Evolutionary conservation across 1,284 basidiomycete species (phyloP).

Genomic region (Ganoderma resinaceum): DNA sequence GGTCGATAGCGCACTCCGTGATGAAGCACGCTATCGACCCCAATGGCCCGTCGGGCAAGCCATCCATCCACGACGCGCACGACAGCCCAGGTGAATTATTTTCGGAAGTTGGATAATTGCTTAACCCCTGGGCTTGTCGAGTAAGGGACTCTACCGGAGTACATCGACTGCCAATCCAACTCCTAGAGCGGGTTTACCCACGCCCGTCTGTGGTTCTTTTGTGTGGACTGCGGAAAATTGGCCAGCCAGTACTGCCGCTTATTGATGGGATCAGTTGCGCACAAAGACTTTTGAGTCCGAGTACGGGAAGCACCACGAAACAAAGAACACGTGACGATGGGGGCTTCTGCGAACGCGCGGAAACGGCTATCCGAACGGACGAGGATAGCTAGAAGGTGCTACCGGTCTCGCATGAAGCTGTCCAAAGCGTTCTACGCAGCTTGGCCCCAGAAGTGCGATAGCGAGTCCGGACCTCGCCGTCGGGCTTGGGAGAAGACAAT

Average conservation of each 20-base stretch:
- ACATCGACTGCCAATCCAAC: background rate
- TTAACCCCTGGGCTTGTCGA: too few species aligned
- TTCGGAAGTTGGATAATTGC: background rate
- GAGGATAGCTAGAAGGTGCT: background rate
- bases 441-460: background rate
- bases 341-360: background rate
- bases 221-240: background rate
- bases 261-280: background rate
- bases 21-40: too few species aligned
- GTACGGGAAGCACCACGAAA: background rate
- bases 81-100: background rate
- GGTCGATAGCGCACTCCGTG: too few species aligned
- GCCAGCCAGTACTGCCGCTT: background rate
- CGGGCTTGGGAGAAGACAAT: background rate
- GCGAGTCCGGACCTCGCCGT: background rate
- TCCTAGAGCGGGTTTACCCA: background rate
- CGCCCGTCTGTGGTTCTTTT: background rate
- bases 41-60: too few species aligned
- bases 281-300: background rate
- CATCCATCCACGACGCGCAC: too few species aligned
- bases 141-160: too few species aligned
- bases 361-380: background rate
- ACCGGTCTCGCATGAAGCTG: background rate
- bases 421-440: background rate
- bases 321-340: background rate